Evolutionary conservation across 2,329 filamentous ascomycete genomes (phyloP), one percentile per base, ranked within the genome.

Genomic region (Pestalotiopsis sp.): DNA sequence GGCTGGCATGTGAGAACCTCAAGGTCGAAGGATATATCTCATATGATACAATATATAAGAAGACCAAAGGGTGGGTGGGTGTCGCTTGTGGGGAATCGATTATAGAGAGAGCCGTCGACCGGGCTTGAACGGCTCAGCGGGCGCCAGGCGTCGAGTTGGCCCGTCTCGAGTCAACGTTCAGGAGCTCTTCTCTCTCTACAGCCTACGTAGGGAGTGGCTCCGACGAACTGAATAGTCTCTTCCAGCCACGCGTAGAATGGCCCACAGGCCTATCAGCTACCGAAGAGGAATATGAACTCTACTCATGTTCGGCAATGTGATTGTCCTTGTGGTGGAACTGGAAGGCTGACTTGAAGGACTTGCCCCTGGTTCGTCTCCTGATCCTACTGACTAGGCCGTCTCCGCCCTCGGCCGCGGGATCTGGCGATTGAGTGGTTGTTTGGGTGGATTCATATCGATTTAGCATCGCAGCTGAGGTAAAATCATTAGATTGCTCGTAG

Each of bases 401-500:
- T 20, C 69, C 73, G 63, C 75, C 39, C 13, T 69, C 41, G 13
- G 61, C n/a, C 12, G 31, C 7, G 45, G 45, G 38, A 2, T 38
- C 64, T 27, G 60, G 36, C 13, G 69, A 17, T 4, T 62, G 65
- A 25, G 70, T 78, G 69, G 86, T 90, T 67, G 86, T 90, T 67
- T 89, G 87, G 64, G 86, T 89, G 27, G 92, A 95, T 83, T 98
- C 96, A 72, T 97, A 89, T 71, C 94, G 88, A 62, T 91, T 91
- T 73, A 99, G 83, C 78, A 95, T 90, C 49, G 94, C 94, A 14
- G 95, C 95, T 36, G 93, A 95, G 0, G 95, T 97, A 77, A 98
- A 97, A 75, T 98, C 96, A 75, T 90, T 92, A 79, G 91, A 96
- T 49, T 90, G 90, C 81, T 98, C 95, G 78, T 94, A 97, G 79